Base-by-base conservation (phyloP, 192 early-diverging fungal genomes). In the Linnemannia hyalina region DNA sequence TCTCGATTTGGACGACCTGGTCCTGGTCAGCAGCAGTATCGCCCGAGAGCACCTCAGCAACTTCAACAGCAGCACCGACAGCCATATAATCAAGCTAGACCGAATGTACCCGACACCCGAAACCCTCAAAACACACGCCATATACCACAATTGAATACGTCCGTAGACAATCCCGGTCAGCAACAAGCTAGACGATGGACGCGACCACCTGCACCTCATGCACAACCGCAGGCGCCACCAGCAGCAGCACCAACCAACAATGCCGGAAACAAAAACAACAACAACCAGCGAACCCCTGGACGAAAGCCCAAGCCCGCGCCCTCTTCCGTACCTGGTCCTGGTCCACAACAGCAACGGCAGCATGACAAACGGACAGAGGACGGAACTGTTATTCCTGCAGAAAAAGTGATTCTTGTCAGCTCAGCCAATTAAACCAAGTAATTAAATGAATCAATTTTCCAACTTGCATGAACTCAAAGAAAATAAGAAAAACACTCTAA, bases 11-110 rank as follows among this genome's bases (percentile, higher is more conserved):
- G 69, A 23, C 29, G 71, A 46, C 26, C 41, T 32, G n/a, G 42
- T 42, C 70, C 40, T n/a, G 71, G 71, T 46, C 41, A 46, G 35
- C 71, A 73, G 44, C 42, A 73, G 22, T 29, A 46, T 29, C 71
- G 41, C 15, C 71, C 71, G 6, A 41, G n/a, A 16, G 46, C n/a
- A 49, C 26, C 44, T 29, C 71, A 73, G 18, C 44, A 73, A 1
- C 41, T 29, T 4, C 71, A 73, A 2, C 71, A 73, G 9, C 71
- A 73, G 7, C 44, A 73, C 4, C 38, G 15, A 26, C 42, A 73
- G 22, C 71, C 42, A 26, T 20, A 46, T 11, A 46, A 49, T 6
- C 71, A 73, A 49, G 23, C 16, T 32, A 65, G 29, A 65, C 3
- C 1, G 0, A 32, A 4, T 15, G 29, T 8, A 0, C 29, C 8